Percentiles rank a stretch among this genome's conserved stretches.
Evolutionary conservation across 352 stramenopile genomes (phyloP).

Genomic region (Blastocystis sp.): DNA sequence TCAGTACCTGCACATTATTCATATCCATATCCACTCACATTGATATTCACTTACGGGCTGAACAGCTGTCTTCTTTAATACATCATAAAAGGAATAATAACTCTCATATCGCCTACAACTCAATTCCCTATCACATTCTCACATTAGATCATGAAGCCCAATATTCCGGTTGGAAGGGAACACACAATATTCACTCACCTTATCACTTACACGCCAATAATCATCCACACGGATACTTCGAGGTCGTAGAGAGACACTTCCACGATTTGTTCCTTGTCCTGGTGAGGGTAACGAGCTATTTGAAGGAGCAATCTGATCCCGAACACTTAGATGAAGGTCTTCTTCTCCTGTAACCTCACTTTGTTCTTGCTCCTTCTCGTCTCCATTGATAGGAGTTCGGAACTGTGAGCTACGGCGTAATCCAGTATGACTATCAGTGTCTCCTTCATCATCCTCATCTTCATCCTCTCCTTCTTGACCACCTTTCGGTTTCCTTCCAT

Average conservation of each 20-base stretch:
- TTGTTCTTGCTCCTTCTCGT: background rate
- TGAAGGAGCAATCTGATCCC: background rate
- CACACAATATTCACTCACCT: background rate
- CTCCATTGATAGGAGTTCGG: background rate
- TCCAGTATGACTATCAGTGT: background rate
- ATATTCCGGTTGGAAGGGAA: background rate
- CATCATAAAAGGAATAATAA: background rate
- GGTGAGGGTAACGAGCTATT: background rate
- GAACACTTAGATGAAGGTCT: background rate
- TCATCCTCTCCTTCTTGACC: background rate
- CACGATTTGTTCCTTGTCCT: background rate
- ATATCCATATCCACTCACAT: background rate
- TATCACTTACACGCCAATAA: background rate
- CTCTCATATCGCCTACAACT: background rate
- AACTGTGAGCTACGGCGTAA: background rate
- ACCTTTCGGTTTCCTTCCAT: background rate
- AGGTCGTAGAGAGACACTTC: background rate
- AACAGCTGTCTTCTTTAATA: background rate
- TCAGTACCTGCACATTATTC: background rate
- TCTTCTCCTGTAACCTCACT: background rate
- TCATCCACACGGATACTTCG: background rate
- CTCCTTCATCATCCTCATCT: constrained; percentile 39
- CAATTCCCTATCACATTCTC: too few species aligned
- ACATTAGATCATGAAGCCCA: background rate
- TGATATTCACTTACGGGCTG: background rate